Evolutionary conservation across 495 filamentous ascomycete genomes (phyloP).

Genomic region (Aspergillus olivimuriae): DNA sequence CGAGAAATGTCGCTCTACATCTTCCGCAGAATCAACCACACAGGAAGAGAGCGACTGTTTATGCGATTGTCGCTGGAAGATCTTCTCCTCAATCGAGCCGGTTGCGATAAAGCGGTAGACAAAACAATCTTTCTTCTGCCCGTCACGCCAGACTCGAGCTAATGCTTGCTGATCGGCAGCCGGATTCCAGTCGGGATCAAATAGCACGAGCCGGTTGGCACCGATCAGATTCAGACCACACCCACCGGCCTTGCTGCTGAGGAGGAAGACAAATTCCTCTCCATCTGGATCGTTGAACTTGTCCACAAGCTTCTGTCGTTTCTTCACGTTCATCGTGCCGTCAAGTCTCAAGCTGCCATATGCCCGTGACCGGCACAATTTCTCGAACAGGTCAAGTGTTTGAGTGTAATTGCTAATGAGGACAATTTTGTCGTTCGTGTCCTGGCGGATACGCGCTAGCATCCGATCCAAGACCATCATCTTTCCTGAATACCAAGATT

Average conservation of each 20-base stretch:
- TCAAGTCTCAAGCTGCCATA: constrained; percentile 90
- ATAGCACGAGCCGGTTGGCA: constrained; percentile 92
- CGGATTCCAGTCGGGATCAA: constrained; percentile 99
- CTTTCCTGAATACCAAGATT: constrained; percentile 95
- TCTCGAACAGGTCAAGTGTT: constrained; percentile 92
- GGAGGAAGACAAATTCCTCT: constrained; percentile 85
- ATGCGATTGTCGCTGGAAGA: constrained; percentile 97
- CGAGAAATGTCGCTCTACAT: constrained; percentile 94
- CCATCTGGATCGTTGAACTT: constrained; percentile 96
- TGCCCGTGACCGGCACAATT: constrained; percentile 73
- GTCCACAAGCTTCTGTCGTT: constrained; percentile 94
- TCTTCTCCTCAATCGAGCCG: constrained; percentile 98
- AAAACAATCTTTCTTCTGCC: constrained; percentile 98
- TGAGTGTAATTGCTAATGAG: constrained; percentile 98
- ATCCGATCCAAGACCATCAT: constrained; percentile 98
- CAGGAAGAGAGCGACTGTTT: constrained; percentile 95
- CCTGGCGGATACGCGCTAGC: constrained; percentile 90
- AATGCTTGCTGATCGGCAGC: constrained; percentile 97
- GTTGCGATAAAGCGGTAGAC: constrained; percentile 99
- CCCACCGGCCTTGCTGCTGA: constrained; percentile 94
- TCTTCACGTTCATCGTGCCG: constrained; percentile 95
- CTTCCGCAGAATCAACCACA: constrained; percentile 95
- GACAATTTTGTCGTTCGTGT: constrained; percentile 99
- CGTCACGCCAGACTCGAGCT: constrained; percentile 96
- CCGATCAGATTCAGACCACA: constrained; percentile 97